Percentiles rank a stretch among this genome's conserved stretches.
Evolutionary conservation across 805 yeast species (phyloP).

Genomic region (Spencermartinsiella europaea): DNA sequence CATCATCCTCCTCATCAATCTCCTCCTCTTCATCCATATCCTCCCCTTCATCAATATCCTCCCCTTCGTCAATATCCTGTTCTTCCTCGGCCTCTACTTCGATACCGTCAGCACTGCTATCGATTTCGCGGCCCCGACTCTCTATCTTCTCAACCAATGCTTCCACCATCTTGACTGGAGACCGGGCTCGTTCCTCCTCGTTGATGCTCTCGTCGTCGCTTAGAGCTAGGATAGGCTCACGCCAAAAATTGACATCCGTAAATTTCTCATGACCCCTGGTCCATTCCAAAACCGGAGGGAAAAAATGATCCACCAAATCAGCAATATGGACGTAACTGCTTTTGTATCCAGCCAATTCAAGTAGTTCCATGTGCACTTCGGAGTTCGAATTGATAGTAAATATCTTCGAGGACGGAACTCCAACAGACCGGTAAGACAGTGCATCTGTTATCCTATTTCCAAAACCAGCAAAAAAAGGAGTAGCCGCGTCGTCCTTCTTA

Average conservation of each 20-base stretch:
- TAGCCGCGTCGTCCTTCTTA: slow-evolving; percentile 32
- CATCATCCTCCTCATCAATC: slow-evolving; percentile 16
- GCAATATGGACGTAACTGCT: slow-evolving; percentile 85
- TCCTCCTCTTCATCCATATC: slow-evolving; percentile 16
- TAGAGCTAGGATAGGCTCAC: slow-evolving; percentile 64
- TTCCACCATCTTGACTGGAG: not conserved
- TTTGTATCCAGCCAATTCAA: slow-evolving; percentile 89
- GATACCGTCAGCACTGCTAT: slow-evolving; percentile 24
- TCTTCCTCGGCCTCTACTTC: slow-evolving; percentile 30
- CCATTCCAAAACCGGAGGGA: slow-evolving; percentile 67
- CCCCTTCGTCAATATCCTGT: slow-evolving; percentile 26
- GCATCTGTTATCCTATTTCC: slow-evolving; percentile 98
- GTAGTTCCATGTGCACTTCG: slow-evolving; percentile 93
- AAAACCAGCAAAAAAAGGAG: slow-evolving; percentile 85
- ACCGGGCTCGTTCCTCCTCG: slow-evolving; percentile 7
- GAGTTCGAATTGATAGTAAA: slow-evolving; percentile 96
- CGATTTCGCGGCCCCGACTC: slow-evolving; percentile 6
- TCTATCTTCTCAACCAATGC: slow-evolving; percentile 24
- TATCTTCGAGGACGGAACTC: slow-evolving; percentile 88
- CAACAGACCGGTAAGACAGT: slow-evolving; percentile 85
- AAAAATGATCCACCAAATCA: slow-evolving; percentile 93
- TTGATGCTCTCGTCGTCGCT: slow-evolving; percentile 14
- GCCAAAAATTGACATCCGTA: slow-evolving; percentile 90
- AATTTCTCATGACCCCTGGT: slow-evolving; percentile 46
- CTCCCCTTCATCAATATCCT: slow-evolving; percentile 27